Base-by-base conservation (phyloP, 169 alveolate genomes). In the Cryptosporidium viatorum region DNA sequence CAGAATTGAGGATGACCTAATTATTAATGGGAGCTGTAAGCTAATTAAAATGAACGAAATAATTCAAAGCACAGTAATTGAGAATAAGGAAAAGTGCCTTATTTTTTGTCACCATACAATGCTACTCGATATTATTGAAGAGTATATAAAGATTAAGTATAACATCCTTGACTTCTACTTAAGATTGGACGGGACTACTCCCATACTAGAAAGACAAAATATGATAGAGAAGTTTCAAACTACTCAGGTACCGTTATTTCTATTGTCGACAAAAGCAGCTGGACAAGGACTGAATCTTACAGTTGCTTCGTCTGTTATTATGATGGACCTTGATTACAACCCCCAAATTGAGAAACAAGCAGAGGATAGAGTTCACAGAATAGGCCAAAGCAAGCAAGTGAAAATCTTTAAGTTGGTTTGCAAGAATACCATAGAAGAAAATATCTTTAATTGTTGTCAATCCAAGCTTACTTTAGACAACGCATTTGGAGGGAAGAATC, bases 211-310 rank as follows among this genome's bases (percentile, higher is more conserved):
- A 62, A 93, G 99, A 73, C 97, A 95, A 39, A 91, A 86, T 12
- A 92, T 94, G 67, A 95, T 97, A 37, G 93, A 92, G 85, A 71
- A 86, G 71, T 85, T 97, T 95, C 93, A 94, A 86, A 84, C 35
- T 92, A 70, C 93, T 84, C 69, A 93, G 94, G 94, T 96, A 68
- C 93, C 96, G 73, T 94, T 98, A n/a, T 95, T 98, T 91, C 94
- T 98, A 8, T 94, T 98, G 29, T 96, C 99, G 45, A 98, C 99
- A 3, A 96, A 99, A 84, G 99, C 99, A 1, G 99, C 99, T 0
- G 99, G 99, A 1, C 96, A 95, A n/a, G 99, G 99, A 12, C 95
- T 98, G 26, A 98, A 98, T 93, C 95, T 98, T 26, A 95, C 98
- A 71, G 96, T 98, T 3, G 99, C 99, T n/a, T 98, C 97, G 75